Evolutionary conservation across 768 basidiomycete genomes (phyloP).

Genomic region (Trametes coccinea): DNA sequence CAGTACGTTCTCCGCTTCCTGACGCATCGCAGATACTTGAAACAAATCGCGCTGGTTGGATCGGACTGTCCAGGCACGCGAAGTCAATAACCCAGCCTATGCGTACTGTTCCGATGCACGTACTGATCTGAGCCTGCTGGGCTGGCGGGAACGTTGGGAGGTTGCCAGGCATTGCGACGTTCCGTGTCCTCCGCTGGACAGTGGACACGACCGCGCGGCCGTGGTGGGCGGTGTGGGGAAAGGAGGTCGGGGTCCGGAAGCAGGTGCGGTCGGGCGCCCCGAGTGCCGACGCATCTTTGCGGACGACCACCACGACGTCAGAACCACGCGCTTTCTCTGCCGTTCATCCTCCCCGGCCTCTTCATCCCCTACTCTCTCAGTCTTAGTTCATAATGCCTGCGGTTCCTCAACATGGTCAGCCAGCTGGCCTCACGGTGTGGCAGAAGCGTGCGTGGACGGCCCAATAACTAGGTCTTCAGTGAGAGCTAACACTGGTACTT

Average conservation of each 20-base stretch:
- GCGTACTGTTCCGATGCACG: slow-evolving; percentile 30
- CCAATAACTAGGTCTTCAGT: not conserved
- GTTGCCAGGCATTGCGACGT: slow-evolving; percentile 23
- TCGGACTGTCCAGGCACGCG: slow-evolving; percentile 52
- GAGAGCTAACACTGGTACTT: not conserved
- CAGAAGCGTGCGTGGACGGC: slow-evolving; percentile 64
- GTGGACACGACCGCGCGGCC: not conserved
- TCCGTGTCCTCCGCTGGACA: slow-evolving; percentile 15
- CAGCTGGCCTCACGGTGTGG: slow-evolving; percentile 65
- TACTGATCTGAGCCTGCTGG: slow-evolving; percentile 87
- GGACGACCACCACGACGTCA: slow-evolving; percentile 13
- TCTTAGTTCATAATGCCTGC: slow-evolving; percentile 17
- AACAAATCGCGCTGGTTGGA: slow-evolving; percentile 83
- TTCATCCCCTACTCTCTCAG: not conserved
- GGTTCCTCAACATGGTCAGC: slow-evolving; percentile 36
- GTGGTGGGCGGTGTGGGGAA: slow-evolving; percentile 11
- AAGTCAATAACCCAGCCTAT: not conserved
- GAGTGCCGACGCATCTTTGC: slow-evolving; percentile 6
- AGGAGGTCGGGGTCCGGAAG: slow-evolving; percentile 11
- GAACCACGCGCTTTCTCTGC: slow-evolving; percentile 27
- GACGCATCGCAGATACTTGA: slow-evolving; percentile 71
- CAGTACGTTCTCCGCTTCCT: slow-evolving; percentile 72
- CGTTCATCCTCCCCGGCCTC: slow-evolving; percentile 1
- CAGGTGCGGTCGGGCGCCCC: slow-evolving; percentile 10
- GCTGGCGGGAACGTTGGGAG: slow-evolving; percentile 65